These are phyloP conservation scores for Aurantiochytrium sp. DNA, from an alignment of 108 stramenopile species.

Conservation along the genomic window DNA sequence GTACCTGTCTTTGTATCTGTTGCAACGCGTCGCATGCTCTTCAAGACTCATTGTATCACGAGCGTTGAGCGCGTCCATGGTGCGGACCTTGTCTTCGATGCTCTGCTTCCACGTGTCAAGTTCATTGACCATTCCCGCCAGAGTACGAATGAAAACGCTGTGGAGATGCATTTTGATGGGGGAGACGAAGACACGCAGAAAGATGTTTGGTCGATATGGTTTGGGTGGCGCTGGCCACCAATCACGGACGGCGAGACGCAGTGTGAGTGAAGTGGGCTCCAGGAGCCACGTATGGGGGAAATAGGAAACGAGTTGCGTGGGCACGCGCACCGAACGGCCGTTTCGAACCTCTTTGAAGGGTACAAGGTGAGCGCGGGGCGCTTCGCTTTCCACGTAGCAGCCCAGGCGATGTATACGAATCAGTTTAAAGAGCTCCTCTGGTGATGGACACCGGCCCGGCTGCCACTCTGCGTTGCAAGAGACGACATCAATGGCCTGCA, in stretches of 20 bases:
- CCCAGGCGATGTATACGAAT: neutral
- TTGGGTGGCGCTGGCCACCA: neutral
- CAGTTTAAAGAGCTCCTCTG: neutral
- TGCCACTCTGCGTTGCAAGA: neutral
- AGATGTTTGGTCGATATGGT: neutral
- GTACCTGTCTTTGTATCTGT: neutral
- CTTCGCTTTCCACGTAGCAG: slow-evolving; percentile 8
- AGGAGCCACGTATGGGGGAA: neutral
- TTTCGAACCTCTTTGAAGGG: neutral
- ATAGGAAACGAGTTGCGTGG: neutral
- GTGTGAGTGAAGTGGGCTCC: neutral
- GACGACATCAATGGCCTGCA: neutral
- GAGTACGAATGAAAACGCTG: neutral
- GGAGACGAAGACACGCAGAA: neutral
- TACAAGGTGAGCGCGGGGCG: neutral
- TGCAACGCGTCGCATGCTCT: neutral
- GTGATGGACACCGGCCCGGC: neutral
- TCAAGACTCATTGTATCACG: neutral
- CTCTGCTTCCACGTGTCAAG: neutral
- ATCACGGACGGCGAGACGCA: neutral
- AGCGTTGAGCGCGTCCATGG: neutral
- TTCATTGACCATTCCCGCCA: neutral
- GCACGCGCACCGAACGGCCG: neutral
- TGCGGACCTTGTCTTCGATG: neutral
- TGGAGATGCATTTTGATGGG: neutral